Evolutionary conservation across 331 rosid species (phyloP).

Genomic region (Cydonia oblonga): DNA sequence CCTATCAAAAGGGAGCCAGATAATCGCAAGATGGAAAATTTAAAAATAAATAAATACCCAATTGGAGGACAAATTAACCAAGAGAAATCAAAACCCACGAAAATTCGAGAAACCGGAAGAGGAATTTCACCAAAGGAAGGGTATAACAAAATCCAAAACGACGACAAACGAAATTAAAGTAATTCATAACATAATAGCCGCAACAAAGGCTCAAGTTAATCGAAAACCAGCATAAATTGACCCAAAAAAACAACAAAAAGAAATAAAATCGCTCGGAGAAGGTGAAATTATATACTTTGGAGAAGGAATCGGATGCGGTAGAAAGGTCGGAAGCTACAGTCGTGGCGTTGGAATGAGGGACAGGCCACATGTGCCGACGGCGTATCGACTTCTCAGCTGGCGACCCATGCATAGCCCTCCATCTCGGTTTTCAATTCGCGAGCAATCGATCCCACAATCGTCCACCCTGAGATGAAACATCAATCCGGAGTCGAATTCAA

Average conservation of each 20-base stretch:
- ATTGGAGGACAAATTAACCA: neutral
- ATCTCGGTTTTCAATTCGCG: constrained; percentile 39
- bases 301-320: constrained; percentile 41
- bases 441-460: constrained; percentile 52
- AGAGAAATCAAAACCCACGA: neutral
- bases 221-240: neutral
- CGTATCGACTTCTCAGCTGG: constrained; percentile 76
- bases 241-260: neutral
- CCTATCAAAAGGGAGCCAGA: neutral
- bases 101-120: neutral
- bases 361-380: constrained; percentile 99
- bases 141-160: neutral
- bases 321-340: constrained; percentile 65
- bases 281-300: constrained; percentile 31
- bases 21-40: neutral
- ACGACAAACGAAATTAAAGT: too few species aligned
- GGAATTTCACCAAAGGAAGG: neutral
- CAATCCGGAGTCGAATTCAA: constrained; percentile 65
- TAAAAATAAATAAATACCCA: neutral
- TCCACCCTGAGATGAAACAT: constrained; percentile 63
- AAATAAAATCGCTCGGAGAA: neutral
- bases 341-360: constrained; percentile 66
- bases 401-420: constrained; percentile 93
- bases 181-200: neutral
- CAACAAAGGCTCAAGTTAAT: neutral